Base-by-base conservation (phyloP, 75 land plant genomes). In the Picea sitchensis region DNA sequence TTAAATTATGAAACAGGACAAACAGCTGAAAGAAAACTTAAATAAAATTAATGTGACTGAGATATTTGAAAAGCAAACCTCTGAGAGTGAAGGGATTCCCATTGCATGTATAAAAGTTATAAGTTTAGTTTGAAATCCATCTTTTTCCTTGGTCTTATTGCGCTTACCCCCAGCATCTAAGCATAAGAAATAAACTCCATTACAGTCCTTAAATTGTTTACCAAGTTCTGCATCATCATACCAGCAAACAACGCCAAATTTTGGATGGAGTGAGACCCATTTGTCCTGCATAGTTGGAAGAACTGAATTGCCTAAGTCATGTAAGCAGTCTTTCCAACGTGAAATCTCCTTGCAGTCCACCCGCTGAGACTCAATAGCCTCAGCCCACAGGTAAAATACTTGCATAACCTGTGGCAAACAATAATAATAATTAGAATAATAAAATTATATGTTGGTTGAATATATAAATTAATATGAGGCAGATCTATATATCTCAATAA, bases 201-300 rank as follows among this genome's bases (percentile, higher is more conserved):
- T 78, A 38, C 71, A 72, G 77, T 87, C 81, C 72, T 80, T 81
- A 62, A 94, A 96, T 81, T 90, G 87, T 76, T 83, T 65, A 58
- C 82, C 80, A 76, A 96, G 83, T 9, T 81, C 80, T 58, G 84
- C 83, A 82, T 96, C 94, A 87, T 94, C 95, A 80, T 85, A 89
- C 90, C 96, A 95, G 79, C 98, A 96, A 12, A 89, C 68, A 20
- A 92, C 65, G 5, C 96, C 96, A 83, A 68, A 80, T 0, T 88
- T 80, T 23, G 88, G 73, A 65, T 91, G 89, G 4, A 94, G 82
- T 14, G 96, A 92, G 75, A 92, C 96, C 98, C 98, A 96, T 65
- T 88, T 86, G 81, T 92, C 88, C 79, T 85, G 90, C 26, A 80
- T 51, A 15, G 98, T 94, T 31, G 98, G 98, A 76, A 96, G 91